A percentile compares a stretch with the other conserved stretches of the same genome.
Conservation (phyloP, 768 basidiomycete genomes). For the Asterophora lycoperdoides region DNA sequence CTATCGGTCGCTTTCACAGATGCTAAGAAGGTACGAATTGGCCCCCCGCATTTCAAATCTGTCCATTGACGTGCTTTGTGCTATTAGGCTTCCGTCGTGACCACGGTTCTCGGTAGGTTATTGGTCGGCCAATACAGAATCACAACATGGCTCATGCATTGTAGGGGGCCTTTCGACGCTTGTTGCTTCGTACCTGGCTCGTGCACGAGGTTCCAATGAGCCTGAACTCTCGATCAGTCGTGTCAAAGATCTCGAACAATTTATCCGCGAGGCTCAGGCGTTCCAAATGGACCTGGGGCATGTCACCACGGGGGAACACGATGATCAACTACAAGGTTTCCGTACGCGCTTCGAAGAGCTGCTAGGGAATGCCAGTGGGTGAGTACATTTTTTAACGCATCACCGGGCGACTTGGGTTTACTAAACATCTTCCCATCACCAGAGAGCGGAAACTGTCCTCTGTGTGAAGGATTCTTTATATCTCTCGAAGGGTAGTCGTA, state of each 20-base stretch:
- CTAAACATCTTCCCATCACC: background rate
- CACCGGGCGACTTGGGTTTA: too few species aligned
- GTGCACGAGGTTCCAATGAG: conserved; percentile 64
- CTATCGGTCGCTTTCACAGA: conserved; percentile 44
- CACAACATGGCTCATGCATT: background rate
- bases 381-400: conserved; percentile 9
- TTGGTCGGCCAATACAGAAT: too few species aligned
- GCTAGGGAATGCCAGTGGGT: conserved; percentile 39
- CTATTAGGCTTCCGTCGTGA: conserved; percentile 32
- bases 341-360: conserved; percentile 44
- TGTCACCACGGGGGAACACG: conserved; percentile 28
- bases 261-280: conserved; percentile 55
- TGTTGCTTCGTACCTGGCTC: conserved; percentile 69
- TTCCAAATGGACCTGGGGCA: conserved; percentile 59
- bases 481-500: too few species aligned
- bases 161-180: conserved; percentile 61
- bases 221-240: conserved; percentile 58
- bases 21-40: conserved; percentile 37
- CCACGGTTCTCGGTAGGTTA: conserved; percentile 34
- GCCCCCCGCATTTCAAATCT: background rate
- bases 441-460: conserved; percentile 21
- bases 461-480: too few species aligned
- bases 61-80: background rate
- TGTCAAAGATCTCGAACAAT: conserved; percentile 61
- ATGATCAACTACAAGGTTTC: conserved; percentile 33